Evolutionary conservation across 352 stramenopile genomes (phyloP).

Genomic region (Globisporangium paroecandrum): DNA sequence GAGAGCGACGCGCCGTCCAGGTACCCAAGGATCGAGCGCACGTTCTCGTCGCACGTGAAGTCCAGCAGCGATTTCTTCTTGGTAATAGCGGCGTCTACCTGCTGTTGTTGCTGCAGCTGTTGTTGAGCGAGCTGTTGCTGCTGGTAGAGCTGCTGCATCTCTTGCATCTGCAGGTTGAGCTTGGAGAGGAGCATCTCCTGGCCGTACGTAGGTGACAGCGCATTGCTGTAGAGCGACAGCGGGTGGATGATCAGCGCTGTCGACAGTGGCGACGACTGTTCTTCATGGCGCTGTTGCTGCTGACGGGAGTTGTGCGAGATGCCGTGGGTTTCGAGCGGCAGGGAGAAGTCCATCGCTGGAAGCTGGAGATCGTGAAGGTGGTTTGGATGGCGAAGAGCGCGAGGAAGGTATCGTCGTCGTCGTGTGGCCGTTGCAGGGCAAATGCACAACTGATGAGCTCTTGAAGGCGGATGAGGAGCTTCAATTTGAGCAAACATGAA

Average conservation of each 20-base stretch:
- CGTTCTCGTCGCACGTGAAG: constrained; percentile 73
- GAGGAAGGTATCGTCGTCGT: not conserved
- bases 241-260: constrained; percentile 69
- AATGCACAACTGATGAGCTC: constrained; percentile 13
- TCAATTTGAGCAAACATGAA: constrained; percentile 5
- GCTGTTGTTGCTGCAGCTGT: constrained; percentile 12
- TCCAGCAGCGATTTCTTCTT: constrained; percentile 45
- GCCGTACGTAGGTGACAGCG: constrained; percentile 28
- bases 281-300: not conserved
- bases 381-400: not conserved
- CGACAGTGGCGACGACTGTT: not conserved
- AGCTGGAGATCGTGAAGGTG: not conserved
- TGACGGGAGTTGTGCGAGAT: not conserved
- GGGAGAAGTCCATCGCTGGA: constrained; percentile 12
- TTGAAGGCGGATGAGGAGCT: not conserved
- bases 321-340: constrained; percentile 15
- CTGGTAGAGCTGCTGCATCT: constrained; percentile 31
- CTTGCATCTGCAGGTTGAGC: constrained; percentile 29
- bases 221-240: constrained; percentile 39
- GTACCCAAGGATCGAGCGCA: constrained; percentile 59
- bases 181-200: constrained; percentile 35
- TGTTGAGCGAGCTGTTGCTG: constrained; percentile 16
- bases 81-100: not conserved
- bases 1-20: constrained; percentile 71
- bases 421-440: not conserved